Conservation (phyloP, 2,329 filamentous ascomycete genomes). For the Phialocephala subalpina region DNA sequence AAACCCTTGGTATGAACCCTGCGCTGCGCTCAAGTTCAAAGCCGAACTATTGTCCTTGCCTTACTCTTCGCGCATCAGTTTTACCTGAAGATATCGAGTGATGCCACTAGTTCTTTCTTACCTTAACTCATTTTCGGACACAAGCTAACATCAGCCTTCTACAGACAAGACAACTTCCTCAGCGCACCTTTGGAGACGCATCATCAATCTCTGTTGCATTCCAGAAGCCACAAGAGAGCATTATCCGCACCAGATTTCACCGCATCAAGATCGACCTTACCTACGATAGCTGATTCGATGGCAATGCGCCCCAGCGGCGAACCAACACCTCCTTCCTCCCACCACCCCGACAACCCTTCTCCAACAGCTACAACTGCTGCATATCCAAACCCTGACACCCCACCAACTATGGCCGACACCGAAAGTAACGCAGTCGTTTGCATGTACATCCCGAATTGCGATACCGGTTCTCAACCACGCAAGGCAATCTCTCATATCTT, state of each 20-base stretch:
- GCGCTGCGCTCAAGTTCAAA: too few relatives aligned
- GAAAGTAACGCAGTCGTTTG: slow-evolving; percentile 47
- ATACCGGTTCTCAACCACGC: slow-evolving; percentile 67
- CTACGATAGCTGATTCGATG: slow-evolving; percentile 23
- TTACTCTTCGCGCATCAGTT: too few relatives aligned
- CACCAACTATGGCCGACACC: slow-evolving; percentile 31
- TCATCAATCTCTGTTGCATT: slow-evolving; percentile 25
- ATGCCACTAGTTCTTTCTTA: not conserved
- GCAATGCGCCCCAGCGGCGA: slow-evolving; percentile 33
- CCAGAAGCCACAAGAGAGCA: slow-evolving; percentile 33
- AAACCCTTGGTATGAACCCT: too few relatives aligned
- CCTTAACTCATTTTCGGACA: not conserved
- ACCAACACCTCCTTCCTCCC: slow-evolving; percentile 40
- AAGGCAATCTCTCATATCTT: slow-evolving; percentile 86
- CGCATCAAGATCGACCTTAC: slow-evolving; percentile 13
- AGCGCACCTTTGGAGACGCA: slow-evolving; percentile 33
- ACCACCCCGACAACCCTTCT: slow-evolving; percentile 37
- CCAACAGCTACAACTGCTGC: slow-evolving; percentile 26
- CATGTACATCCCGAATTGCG: slow-evolving; percentile 64
- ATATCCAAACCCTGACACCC: slow-evolving; percentile 35
- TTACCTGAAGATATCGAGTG: too few relatives aligned
- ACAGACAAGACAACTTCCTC: slow-evolving; percentile 29
- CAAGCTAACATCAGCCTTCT: slow-evolving; percentile 19
- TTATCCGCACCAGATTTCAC: slow-evolving; percentile 37
- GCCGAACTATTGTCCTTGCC: too few relatives aligned